Evolutionary conservation across 2,329 filamentous ascomycete genomes (phyloP), one percentile per base, ranked within the genome.

Genomic region (Daldinia sp.): DNA sequence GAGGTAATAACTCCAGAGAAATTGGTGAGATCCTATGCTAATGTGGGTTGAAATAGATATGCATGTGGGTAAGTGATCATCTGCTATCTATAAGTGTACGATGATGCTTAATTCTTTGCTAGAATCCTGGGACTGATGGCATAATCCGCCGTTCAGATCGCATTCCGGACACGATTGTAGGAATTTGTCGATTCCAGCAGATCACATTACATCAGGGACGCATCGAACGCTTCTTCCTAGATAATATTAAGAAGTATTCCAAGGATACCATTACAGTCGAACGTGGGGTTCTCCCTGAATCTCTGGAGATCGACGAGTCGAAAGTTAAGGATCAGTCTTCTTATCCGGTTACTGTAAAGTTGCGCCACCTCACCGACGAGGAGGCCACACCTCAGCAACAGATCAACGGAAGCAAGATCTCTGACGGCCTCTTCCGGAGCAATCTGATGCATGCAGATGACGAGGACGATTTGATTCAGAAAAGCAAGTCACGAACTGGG

Each of bases 171-270:
- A 90, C 87, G 0, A 87, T 87, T 51, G 83, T 85, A 0, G 88
- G 87, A 0, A 81, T 91, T 56, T 89, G 85, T 23, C 84, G 86
- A 4, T 92, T 91, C 71, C 87, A 88, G 61, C 86, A 93, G 74
- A 86, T 89, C 2, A 88, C 92, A 3, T 78, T 94, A 42, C 90
- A 92, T 72, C 91, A 93, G 78, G 91, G 90, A 2, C 86, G 90
- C 1, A 88, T 93, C 67, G 91, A 93, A 75, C 82, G 85, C 0
- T 90, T 90, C 75, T 89, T 92, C 72, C 81, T 90, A 0, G 88
- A 91, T 68, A 84, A 86, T 51, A 86, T 91, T 58, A 83, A 84
- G 69, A 79, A 86, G 60, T 78, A 86, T 72, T 86, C 84, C 2
- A 83, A 85, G 10, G 75, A 76, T 46, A 67, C 72, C 15, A 84